Evolutionary conservation across 257 asterid species (phyloP), one percentile per base, ranked within the genome.

Genomic region (Gynochthodes officinalis): DNA sequence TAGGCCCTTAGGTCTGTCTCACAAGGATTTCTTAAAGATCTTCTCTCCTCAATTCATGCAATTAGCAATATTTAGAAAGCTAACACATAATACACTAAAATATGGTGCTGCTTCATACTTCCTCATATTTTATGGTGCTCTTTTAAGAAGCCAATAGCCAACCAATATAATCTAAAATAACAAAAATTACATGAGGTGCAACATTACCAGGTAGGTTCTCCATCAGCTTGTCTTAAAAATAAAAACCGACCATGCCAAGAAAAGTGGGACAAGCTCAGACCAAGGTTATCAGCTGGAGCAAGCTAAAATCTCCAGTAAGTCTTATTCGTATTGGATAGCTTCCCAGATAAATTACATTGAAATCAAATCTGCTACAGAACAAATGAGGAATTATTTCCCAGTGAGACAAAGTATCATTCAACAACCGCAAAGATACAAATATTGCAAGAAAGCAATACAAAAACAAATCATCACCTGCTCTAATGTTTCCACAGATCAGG

Each of bases 191-290:
- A 4, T 33, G 28, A 44, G 49, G 50, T 21, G 61, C 32, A 30
- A 49, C 30, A 32, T 44, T 72, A 72, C 44, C 48, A 61, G 37
- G 23, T 46, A 35, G 37, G 25, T 60, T 46, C 19, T 49, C 48
- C 16, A 25, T 35, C 30, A 46, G 46, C 13, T 16, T 5, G 7
- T 18, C 14, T 27, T 9, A 6, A 13, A 55, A 39, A 46, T 25
- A 39, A 33, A 35, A 53, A 37, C 57, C 37, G 28, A 25, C 53
- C 62, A 64, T 64, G 35, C 39, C 18, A 0, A 3, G 39, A 39
- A 49, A 48, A 32, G 39, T 49, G 1, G 54, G 63, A 44, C 70
- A 21, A 73, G 44, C 58, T 64, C 72, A 64, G 33, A 49, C 62
- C 54, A 25, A 27, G 33, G 25, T 21, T 43, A 50, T 32, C 49